Base-by-base conservation (phyloP, 208 protist species). In the Acanthamoeba sp. region DNA sequence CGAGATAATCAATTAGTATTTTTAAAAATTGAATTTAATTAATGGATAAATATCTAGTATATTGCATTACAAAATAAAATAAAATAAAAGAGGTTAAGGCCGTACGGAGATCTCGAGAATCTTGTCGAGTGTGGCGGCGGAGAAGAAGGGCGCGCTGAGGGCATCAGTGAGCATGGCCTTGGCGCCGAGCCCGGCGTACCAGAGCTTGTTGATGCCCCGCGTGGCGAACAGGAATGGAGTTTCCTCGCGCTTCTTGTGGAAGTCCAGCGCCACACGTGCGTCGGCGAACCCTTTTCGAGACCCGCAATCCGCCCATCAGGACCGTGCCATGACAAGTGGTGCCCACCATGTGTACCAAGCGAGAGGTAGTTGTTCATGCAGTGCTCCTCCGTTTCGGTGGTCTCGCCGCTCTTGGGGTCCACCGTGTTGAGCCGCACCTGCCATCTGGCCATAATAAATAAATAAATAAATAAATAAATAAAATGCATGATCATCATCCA, bases 131-230 rank as follows among this genome's bases (percentile, higher is more conserved):
- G 76, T 85, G 76, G 76, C 18, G 24, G 76, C 2, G 32, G 45
- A 1, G n/a, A 85, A 12, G 36, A 85, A 57, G 76, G 42, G 45
- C 9, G 45, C 45, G 32, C 36, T 57, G n/a, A 85, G 2, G 22
- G 76, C 38, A 20, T 57, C 38, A 18, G 45, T 59, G 45, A 57
- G 76, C 76, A 85, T 85, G 24, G 45, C 76, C 38, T 57, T 85
- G 45, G 45, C 76, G 9, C 38, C 42, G n/a, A 85, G 32, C 18
- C 42, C 38, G 12, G 42, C 42, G 55, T 92, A 92, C 87, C 87
- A 92, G 4, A 92, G 55, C 87, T 92, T 92, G 52, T 92, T 92
- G 64, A 92, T 76, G 36, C 64, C 64, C 34, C 87, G 42, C 40
- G 42, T 78, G 50, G 42, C 40, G 40, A 92, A 92, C 22, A 92